Percentiles rank a stretch among this genome's conserved stretches.
Conservation (phyloP, 495 filamentous ascomycete genomes). For the Hyaloscypha hepaticicola region DNA sequence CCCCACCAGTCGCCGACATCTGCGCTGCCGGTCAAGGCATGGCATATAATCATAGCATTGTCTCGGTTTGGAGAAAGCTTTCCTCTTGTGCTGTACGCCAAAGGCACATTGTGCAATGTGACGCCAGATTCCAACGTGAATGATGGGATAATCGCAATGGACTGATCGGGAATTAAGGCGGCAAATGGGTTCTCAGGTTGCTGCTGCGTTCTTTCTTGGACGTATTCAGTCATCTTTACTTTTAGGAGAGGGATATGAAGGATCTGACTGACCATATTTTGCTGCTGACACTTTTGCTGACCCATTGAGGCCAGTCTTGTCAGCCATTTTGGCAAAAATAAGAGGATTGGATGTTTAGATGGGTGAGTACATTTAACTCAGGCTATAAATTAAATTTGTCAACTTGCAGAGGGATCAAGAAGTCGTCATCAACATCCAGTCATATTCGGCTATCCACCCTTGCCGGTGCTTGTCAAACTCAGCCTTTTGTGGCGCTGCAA, state of each 20-base stretch:
- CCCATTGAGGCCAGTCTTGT: slow-evolving; percentile 5
- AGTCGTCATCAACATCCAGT: slow-evolving; percentile 2
- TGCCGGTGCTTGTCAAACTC: background rate
- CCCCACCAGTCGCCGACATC: slow-evolving; percentile 99
- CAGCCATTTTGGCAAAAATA: background rate
- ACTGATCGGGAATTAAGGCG: slow-evolving; percentile 79
- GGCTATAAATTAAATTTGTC: background rate
- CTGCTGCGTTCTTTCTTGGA: slow-evolving; percentile 54
- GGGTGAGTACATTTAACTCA: background rate
- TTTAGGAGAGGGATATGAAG: slow-evolving; percentile 8
- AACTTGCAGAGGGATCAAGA: background rate
- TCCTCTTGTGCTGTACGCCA: slow-evolving; percentile 89
- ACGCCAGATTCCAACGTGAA: slow-evolving; percentile 95
- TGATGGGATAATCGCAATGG: slow-evolving; percentile 77
- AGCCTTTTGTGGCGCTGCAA: background rate
- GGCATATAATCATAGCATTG: slow-evolving; percentile 96
- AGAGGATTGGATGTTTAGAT: background rate
- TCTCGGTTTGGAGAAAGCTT: slow-evolving; percentile 69
- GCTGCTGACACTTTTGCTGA: background rate
- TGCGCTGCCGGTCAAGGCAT: slow-evolving; percentile 92
- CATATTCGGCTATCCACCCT: background rate
- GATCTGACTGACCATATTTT: slow-evolving; percentile 17
- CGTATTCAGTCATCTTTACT: slow-evolving; percentile 53
- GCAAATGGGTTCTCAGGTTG: slow-evolving; percentile 95
- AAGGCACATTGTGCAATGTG: slow-evolving; percentile 79